Percentiles rank a stretch among this genome's conserved stretches.
Conservation (phyloP, 805 yeast species). For the Pichia cabralensis region DNA sequence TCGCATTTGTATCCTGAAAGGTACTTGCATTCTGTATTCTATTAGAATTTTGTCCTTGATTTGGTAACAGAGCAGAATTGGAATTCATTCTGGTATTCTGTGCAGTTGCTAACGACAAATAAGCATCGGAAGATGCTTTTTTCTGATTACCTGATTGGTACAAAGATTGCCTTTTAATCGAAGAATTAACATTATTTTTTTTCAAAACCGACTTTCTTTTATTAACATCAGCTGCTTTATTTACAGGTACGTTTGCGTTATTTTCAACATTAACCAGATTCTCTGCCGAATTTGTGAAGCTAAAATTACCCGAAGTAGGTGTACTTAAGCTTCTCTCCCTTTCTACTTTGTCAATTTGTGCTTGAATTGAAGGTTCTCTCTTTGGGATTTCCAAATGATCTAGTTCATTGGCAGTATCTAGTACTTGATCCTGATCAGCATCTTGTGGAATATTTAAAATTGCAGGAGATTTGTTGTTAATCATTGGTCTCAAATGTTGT, state of each 20-base stretch:
- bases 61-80: slow-evolving; percentile 25
- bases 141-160: slow-evolving; percentile 12
- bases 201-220: slow-evolving; percentile 43
- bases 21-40: slow-evolving; percentile 1
- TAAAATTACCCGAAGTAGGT: too few relatives aligned
- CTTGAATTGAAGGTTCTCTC: slow-evolving; percentile 18
- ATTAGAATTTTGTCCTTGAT: slow-evolving; percentile 20
- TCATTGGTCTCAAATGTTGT: slow-evolving; percentile 32
- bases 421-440: not conserved
- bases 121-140: slow-evolving; percentile 49
- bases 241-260: too few relatives aligned
- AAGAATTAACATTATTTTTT: too few relatives aligned
- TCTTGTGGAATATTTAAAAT: slow-evolving; percentile 5
- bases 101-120: slow-evolving; percentile 62
- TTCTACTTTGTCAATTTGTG: slow-evolving; percentile 6
- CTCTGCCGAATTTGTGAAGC: not conserved
- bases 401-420: not conserved
- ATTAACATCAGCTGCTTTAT: not conserved
- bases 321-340: not conserved
- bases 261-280: not conserved
- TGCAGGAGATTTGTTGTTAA: not conserved
- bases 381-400: slow-evolving; percentile 22
- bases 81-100: slow-evolving; percentile 73
- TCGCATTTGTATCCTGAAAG: not conserved
- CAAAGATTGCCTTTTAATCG: slow-evolving; percentile 12